Evolutionary conservation across 768 basidiomycete species (phyloP), one percentile per base, ranked within the genome.

Genomic region (Antrodiella citrinella): DNA sequence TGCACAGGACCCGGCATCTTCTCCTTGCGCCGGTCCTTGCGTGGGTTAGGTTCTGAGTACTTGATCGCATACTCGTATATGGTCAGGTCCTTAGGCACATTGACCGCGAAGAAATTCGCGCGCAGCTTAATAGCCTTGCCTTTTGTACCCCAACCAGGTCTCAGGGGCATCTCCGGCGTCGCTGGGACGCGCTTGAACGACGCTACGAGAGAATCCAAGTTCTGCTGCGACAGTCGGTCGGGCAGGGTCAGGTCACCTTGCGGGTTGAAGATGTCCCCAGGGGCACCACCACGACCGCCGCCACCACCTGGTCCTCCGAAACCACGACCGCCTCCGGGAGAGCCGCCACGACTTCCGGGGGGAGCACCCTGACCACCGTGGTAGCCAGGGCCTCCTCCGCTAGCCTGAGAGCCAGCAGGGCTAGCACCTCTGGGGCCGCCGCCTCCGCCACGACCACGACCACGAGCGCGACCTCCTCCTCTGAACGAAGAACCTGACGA

Each of bases 81-180:
- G 15, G 24, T 59, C 0, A 69, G 66, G 0, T 69, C 69, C 42
- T 72, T 70, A 1, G 72, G 72, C n/a, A 76, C 57, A 25, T 61
- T 70, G 10, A 85, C 57, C 0, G 79, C 58, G 61, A 83, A 84
- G 65, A 84, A 83, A 59, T 85, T 86, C 19, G 82, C 72, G 1
- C 84, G 72, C 13, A 85, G 62, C 0, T 62, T 73, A 54, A 80
- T 71, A 0, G 69, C 54, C 7, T 47, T 68, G 21, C 82, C 82
- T 2, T 64, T 52, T 0, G 72, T 79, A 7, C 82, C 81, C 53
- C 67, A 85, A 0, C 78, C 78, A 1, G 81, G 79, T 18, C 81
- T 72, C 4, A 78, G 64, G 9, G 81, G 81, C 53, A 62, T 63
- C 45, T 59, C 51, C 5, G 45, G 52, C 22, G 49, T 24, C 3